These are phyloP conservation scores for Miscanthus lutarioriparius DNA, from an alignment of 176 grass and related monocot species.

Conservation along the genomic window DNA sequence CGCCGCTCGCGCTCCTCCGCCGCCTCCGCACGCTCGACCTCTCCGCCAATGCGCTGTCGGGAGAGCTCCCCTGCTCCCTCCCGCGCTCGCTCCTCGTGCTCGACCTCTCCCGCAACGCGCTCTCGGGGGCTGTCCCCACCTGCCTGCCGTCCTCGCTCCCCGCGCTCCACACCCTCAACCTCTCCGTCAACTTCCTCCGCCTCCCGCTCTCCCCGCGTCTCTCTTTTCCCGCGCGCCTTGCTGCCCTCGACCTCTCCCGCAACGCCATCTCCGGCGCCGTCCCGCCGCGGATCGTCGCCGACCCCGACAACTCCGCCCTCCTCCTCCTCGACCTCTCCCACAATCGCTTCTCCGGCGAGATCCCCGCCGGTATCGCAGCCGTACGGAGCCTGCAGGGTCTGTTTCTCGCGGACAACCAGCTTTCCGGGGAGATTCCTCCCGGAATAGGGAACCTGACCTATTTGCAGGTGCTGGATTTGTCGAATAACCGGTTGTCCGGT, in stretches of 20 bases:
- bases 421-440: slow-evolving; percentile 70
- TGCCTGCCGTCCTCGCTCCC: slow-evolving; percentile 54
- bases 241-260: slow-evolving; percentile 67
- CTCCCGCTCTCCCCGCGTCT: slow-evolving; percentile 80
- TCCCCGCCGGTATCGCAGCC: slow-evolving; percentile 51
- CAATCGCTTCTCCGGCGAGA: slow-evolving; percentile 81
- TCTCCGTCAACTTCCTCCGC: slow-evolving; percentile 69
- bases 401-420: slow-evolving; percentile 71
- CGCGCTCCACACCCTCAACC: slow-evolving; percentile 58
- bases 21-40: slow-evolving; percentile 54
- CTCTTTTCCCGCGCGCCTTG: slow-evolving; percentile 72
- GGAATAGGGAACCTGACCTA: slow-evolving; percentile 95
- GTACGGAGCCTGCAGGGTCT: slow-evolving; percentile 84
- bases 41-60: slow-evolving; percentile 48
- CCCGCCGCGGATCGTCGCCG: slow-evolving; percentile 61
- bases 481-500: slow-evolving; percentile 69
- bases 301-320: slow-evolving; percentile 57
- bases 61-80: slow-evolving; percentile 60
- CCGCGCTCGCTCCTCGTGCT: slow-evolving; percentile 54
- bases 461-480: slow-evolving; percentile 88
- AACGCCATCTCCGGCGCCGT: slow-evolving; percentile 64
- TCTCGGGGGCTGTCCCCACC: slow-evolving; percentile 71
- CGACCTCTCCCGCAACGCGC: slow-evolving; percentile 69
- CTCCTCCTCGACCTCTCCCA: slow-evolving; percentile 66
- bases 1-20: slow-evolving; percentile 51